Evolutionary conservation across 345 rosid genomes (phyloP), one percentile per base, ranked within the genome.

Genomic region (Moringa oleifera): DNA sequence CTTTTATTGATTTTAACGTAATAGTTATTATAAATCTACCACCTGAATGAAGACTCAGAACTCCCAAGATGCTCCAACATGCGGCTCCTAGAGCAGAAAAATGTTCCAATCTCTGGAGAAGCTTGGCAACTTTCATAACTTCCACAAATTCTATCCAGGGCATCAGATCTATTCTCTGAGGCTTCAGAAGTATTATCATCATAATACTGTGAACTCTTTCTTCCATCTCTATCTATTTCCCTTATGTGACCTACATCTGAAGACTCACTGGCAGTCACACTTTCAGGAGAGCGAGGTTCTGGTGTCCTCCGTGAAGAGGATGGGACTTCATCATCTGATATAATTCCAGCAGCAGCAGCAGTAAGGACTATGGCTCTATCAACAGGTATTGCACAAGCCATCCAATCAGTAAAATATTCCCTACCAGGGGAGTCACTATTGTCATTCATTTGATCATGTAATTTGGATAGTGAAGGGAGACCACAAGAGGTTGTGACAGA

Each of bases 21-120:
- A 24, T 12, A n/a, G 31, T 17, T 37, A 53, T 3, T 41, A 45
- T 63, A 47, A 25, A 57, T 65, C 59, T 66, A 58, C 75, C 70
- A 94, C 99, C 99, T 86, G 85, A 88, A 85, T 65, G 86, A 53
- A 23, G 89, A 78, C 58, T 86, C 95, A 41, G 83, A 83, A 80
- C 87, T 90, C 72, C 85, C 95, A 67, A 67, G 55, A 70, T 81
- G 80, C 70, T 86, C 96, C 72, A 83, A 66, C 19, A 65, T 68
- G 53, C 53, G 70, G 60, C 58, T 78, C 77, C 78, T 83, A 31
- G 78, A 64, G 73, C 71, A 64, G 20, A 65, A 33, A 75, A 54
- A 65, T 41, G 72, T 52, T 58, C 77, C 77, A 62, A 75, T 61
- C 55, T 86, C 98, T 20, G 99, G 90, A 66, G 96, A 94, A 69